Conservation (phyloP, 1,284 basidiomycete species). For the Sphaerobolus stellatus region DNA sequence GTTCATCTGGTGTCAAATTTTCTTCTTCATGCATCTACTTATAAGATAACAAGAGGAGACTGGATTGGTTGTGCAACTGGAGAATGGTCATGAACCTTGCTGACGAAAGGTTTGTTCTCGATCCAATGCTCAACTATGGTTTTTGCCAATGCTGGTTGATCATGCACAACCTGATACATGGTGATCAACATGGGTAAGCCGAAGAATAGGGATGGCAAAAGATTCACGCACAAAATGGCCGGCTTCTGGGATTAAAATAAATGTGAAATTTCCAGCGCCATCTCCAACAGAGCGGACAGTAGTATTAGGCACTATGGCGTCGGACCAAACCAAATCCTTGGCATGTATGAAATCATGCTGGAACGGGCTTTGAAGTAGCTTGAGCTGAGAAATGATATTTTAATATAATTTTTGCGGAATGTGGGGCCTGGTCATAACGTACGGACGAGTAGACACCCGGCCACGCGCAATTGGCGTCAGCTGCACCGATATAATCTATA, state of each 20-base stretch:
- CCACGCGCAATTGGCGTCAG: conserved; percentile 34
- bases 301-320: conserved; percentile 16
- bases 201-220: no score
- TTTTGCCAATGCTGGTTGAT: conserved; percentile 25
- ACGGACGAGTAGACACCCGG: conserved; percentile 26
- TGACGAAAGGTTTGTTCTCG: conserved; percentile 14
- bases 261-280: conserved; percentile 30
- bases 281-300: conserved; percentile 30
- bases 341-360: conserved; percentile 27
- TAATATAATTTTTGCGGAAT: neutral
- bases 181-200: neutral
- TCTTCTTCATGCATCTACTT: no score
- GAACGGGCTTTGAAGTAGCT: conserved; percentile 26
- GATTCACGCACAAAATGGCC: conserved; percentile 31
- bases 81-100: no score
- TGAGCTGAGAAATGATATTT: conserved; percentile 22
- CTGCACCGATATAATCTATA: conserved; percentile 30
- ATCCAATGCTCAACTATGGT: conserved; percentile 26
- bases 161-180: conserved; percentile 18
- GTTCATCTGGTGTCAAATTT: no score
- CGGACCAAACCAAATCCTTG: conserved; percentile 30
- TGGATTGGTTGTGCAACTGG: no score
- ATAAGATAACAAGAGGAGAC: no score
- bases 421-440: neutral
- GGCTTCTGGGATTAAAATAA: conserved; percentile 19